Evolutionary conservation across 2,329 filamentous ascomycete species (phyloP).

Genomic region (Alternaria dauci): DNA sequence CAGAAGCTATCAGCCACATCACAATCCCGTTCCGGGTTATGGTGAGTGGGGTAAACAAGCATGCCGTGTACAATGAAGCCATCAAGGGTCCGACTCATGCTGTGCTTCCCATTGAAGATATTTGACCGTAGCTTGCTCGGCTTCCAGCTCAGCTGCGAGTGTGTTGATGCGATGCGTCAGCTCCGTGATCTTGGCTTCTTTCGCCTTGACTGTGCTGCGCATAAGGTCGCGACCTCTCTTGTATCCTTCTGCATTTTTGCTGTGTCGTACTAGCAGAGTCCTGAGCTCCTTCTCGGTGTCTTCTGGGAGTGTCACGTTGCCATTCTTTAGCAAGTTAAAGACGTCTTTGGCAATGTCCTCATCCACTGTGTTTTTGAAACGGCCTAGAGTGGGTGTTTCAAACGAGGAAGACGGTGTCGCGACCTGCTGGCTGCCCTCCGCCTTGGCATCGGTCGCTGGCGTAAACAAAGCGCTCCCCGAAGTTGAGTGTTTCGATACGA

Average conservation of each 20-base stretch:
- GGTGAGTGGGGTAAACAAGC: background rate
- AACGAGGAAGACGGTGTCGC: slow-evolving; percentile 31
- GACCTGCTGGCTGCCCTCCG: slow-evolving; percentile 17
- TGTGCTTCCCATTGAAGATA: slow-evolving; percentile 37
- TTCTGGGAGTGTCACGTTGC: slow-evolving; percentile 50
- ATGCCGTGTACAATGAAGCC: background rate
- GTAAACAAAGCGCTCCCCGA: slow-evolving; percentile 24
- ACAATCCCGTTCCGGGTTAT: background rate
- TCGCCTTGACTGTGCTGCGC: slow-evolving; percentile 67
- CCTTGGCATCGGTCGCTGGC: slow-evolving; percentile 26
- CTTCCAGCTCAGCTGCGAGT: slow-evolving; percentile 65
- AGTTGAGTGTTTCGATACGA: slow-evolving; percentile 16
- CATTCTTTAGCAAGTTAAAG: slow-evolving; percentile 59
- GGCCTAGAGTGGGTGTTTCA: slow-evolving; percentile 47
- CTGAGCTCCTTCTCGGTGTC: slow-evolving; percentile 29
- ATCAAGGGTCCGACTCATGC: slow-evolving; percentile 8
- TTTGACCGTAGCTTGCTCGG: slow-evolving; percentile 56
- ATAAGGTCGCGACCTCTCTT: slow-evolving; percentile 71
- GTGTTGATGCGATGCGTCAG: slow-evolving; percentile 70
- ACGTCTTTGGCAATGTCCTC: slow-evolving; percentile 52
- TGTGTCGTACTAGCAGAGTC: slow-evolving; percentile 55
- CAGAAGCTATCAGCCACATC: background rate
- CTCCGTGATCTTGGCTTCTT: slow-evolving; percentile 70
- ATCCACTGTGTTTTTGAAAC: slow-evolving; percentile 35
- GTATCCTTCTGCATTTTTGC: slow-evolving; percentile 67